phyloP scores from a whole-genome alignment of 2,329 filamentous ascomycete species.

The Stagonosporopsis tanaceti region DNA sequence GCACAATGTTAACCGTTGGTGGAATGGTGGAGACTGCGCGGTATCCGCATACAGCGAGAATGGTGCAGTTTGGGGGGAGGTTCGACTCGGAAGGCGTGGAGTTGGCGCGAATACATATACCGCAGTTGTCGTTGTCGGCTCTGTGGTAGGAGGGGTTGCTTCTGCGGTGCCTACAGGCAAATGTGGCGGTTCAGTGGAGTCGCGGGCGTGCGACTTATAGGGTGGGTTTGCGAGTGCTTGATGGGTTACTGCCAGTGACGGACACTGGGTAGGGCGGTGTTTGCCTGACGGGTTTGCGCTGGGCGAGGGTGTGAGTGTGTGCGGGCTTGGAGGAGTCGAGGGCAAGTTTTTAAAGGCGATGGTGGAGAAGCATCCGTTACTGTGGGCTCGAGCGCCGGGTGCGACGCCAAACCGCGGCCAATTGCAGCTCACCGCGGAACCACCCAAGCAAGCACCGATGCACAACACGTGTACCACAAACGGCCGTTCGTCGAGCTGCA shows the following conservation, averaged over 20 bases:
- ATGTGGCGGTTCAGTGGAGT: constrained; percentile 47
- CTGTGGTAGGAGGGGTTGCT: constrained; percentile 42
- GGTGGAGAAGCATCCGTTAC: constrained; percentile 20
- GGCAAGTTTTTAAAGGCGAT: constrained; percentile 19
- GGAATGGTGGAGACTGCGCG: constrained; percentile 86
- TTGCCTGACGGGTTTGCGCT: constrained; percentile 31
- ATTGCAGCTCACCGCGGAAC: constrained; percentile 10
- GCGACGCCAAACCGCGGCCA: constrained; percentile 8
- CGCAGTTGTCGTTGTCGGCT: constrained; percentile 55
- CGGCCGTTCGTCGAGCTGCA: constrained; percentile 8
- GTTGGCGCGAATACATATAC: constrained; percentile 99
- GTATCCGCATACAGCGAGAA: constrained; percentile 96
- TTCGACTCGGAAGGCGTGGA: constrained; percentile 92
- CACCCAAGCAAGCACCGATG: constrained; percentile 9
- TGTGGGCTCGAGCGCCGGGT: constrained; percentile 9
- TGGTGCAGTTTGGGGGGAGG: constrained; percentile 94
- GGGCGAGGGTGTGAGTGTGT: constrained; percentile 31
- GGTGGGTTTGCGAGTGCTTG: constrained; percentile 24
- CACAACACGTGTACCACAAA: constrained; percentile 22
- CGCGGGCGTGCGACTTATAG: constrained; percentile 38
- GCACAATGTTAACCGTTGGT: constrained; percentile 83
- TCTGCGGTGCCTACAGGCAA: constrained; percentile 36
- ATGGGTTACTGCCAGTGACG: constrained; percentile 29
- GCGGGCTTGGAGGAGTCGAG: constrained; percentile 19
- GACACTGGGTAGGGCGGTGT: constrained; percentile 28